Evolutionary conservation across 140 eudicot genomes (phyloP), one percentile per base, ranked within the genome.

Genomic region (Anethum foeniculum): DNA sequence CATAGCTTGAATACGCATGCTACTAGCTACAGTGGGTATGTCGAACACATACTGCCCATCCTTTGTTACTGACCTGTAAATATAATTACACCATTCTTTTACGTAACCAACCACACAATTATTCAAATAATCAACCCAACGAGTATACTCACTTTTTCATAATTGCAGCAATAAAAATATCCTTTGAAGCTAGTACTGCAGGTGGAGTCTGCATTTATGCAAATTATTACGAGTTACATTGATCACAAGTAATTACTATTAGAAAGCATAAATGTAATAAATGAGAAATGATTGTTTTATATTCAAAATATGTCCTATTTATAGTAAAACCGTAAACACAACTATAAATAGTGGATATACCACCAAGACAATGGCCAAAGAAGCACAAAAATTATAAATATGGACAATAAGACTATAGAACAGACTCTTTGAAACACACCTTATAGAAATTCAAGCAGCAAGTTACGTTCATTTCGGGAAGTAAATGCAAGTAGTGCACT

Each of bases 21-120:
- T 85, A 71, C 88, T 90, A 81, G 97, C 96, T 56, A 92, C 91
- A 72, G 90, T 83, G 36, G 97, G 99, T 75, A 94, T 89, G 86
- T 94, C 91, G 85, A 94, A 92, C 82, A 92, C 89, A 82, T 92
- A 89, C 69, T 86, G 92, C 48, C 97, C 99, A 77, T 94, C 91
- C 88, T 89, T 94, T 74, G 83, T 81, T 85, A 92, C 97, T 82
- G 96, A 87, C 88, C 97, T 94, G 91, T 56, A 80, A 85, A 79
- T 28, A 77, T 62, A 41, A 82, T 71, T 56, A 62, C 58, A 28
- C 25, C 36, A 47, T 78, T 74, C 62, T 83, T 77, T 64, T 13
- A 32, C 7, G 71, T 72, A 32, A 46, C 58, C 71, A 6, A 64
- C 25, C 67, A 52, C 28, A 83, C 3, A 19, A 56, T 69, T 39